Evolutionary conservation across 768 basidiomycete genomes (phyloP).

Genomic region (Tulasnella sp.): DNA sequence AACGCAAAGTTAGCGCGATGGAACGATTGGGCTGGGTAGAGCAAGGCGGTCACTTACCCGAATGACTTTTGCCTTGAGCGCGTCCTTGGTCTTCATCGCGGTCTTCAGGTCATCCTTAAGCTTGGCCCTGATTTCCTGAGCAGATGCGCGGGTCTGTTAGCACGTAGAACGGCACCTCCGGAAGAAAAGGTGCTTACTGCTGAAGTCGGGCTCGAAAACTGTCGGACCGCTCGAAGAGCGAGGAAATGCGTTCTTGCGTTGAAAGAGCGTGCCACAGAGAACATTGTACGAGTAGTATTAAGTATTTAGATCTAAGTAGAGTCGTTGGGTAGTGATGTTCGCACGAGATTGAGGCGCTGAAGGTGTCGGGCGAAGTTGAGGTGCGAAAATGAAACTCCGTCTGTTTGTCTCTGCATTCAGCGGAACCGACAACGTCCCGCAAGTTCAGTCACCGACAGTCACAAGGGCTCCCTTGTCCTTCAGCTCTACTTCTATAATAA

Average conservation of each 20-base stretch:
- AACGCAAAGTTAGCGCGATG: not conserved
- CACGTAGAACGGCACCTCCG: not conserved
- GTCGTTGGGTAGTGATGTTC: not conserved
- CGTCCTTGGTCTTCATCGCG: constrained; percentile 31
- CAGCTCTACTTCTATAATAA: not conserved
- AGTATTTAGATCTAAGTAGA: not conserved
- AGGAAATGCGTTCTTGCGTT: not conserved
- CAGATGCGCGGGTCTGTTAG: not conserved
- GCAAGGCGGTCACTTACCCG: not conserved
- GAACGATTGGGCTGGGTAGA: not conserved
- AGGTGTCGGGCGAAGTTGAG: not conserved
- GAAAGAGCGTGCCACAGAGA: not conserved
- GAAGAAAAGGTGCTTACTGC: not conserved
- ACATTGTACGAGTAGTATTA: not conserved
- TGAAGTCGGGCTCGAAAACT: constrained; percentile 14
- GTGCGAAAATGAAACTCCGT: constrained; percentile 14
- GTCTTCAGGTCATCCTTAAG: constrained; percentile 30
- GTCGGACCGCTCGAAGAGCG: constrained; percentile 2
- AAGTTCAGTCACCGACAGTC: not conserved
- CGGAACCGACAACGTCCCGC: not conserved
- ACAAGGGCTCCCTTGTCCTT: not conserved
- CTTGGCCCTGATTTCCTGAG: constrained; percentile 13
- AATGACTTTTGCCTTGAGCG: constrained; percentile 30
- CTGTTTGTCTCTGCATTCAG: not conserved
- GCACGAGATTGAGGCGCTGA: constrained; percentile 7